Evolutionary conservation across 2,329 filamentous ascomycete species (phyloP), one percentile per base, ranked within the genome.

Genomic region (Claviceps sp.): DNA sequence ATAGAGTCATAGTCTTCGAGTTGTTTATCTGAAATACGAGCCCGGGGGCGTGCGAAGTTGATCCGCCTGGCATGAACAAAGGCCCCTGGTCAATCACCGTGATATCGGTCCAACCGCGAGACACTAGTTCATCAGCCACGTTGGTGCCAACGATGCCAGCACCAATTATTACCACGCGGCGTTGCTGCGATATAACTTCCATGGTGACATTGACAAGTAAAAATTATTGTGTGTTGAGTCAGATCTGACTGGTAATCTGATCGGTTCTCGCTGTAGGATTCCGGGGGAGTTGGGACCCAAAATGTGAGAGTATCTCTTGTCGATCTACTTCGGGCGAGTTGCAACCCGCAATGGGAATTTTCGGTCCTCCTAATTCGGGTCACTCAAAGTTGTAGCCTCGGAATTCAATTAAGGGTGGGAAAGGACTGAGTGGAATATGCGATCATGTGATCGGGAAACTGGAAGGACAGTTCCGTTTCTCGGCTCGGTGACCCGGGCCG

Each of bases 11-110:
- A 0, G 75, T 76, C 61, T 75, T 79, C 47, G 74, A 78, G 1
- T 68, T 62, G 49, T 77, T 82, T 7, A 77, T 82, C 60, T 83
- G 79, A 58, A 82, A 83, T 0, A 83, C 79, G 3, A 83, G 70
- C 0, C 80, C 80, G 0, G 80, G 80, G 4, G 80, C 80, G 56
- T 83, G 80, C 6, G 79, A 83, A 6, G 80, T 83, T 29, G 80
- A 83, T 45, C 80, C 80, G 26, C 80, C 80, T 0, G 80, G 80
- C 72, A 83, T 76, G 53, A 70, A 66, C 56, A 83, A 62, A 2
- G 80, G 80, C 0, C 80, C 80, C 62, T 83, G 80, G 56, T 83
- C 80, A 55, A 83, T 66, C 48, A 83, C 79, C 17, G 79, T 83
- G 62, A 83, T 79, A 61, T 82, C 65, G 50, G 62, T 73, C 79